These are phyloP conservation scores for Plasmodium knowlesi DNA, from an alignment of 169 alveolate genomes.

Conservation along the genomic window DNA sequence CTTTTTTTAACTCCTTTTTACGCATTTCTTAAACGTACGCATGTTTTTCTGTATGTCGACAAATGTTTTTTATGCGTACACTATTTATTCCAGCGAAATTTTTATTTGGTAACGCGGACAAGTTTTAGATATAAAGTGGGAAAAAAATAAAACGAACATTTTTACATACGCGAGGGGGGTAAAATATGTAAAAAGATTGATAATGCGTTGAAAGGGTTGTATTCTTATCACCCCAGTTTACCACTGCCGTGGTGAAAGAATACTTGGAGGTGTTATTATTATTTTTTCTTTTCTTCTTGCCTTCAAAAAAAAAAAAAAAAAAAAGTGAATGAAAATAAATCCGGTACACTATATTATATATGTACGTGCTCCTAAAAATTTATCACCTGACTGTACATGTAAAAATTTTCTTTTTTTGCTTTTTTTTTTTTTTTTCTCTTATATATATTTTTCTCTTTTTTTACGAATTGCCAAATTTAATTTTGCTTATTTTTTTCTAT, in stretches of 20 bases:
- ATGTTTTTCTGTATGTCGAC: neutral
- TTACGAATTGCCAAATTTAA: neutral
- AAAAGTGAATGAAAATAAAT: neutral
- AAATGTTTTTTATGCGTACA: neutral
- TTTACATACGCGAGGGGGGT: neutral
- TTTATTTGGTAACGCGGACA: neutral
- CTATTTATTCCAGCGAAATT: neutral
- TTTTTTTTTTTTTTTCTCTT: too few species aligned
- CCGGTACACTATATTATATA: neutral
- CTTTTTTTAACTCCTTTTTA: neutral
- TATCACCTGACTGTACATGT: neutral
- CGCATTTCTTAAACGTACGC: neutral
- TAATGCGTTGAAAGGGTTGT: neutral
- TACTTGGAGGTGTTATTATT: neutral
- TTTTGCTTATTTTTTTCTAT: neutral
- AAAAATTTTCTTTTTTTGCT: neutral
- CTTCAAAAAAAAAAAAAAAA: too few species aligned
- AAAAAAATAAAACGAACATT: slow-evolving; percentile 5
- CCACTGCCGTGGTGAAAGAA: neutral
- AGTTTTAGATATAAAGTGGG: neutral
- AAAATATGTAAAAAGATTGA: neutral
- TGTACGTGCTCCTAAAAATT: neutral
- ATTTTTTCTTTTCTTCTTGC: too few species aligned
- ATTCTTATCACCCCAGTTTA: neutral
- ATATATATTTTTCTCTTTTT: neutral